A percentile compares a stretch with the other conserved stretches of the same genome.
Evolutionary conservation across 1,139 yeast species (phyloP).

Genomic region (Saccharomycopsis hybrid): DNA sequence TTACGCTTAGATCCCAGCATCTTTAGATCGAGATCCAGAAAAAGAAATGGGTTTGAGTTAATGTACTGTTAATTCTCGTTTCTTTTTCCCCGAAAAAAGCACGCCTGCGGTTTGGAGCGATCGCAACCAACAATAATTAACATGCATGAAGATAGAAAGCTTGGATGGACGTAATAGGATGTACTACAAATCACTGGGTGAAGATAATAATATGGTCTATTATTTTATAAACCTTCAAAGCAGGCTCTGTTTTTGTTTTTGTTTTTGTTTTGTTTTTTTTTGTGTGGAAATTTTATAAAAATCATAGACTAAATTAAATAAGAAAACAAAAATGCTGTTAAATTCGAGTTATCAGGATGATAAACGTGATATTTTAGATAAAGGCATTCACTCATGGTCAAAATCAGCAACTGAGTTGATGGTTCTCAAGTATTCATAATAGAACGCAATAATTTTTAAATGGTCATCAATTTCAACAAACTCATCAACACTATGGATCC

Average conservation of each 20-base stretch:
- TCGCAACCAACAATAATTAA: no score
- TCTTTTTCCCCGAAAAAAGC: not conserved
- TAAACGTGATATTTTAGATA: not conserved
- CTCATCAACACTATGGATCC: slow-evolving; percentile 57
- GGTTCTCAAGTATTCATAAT: slow-evolving; percentile 44
- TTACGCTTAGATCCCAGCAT: no score
- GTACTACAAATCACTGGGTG: no score
- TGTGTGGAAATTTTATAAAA: no score
- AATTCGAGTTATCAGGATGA: not conserved
- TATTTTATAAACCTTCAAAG: no score
- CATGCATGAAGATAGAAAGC: no score
- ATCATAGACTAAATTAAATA: not conserved
- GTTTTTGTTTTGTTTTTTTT: no score
- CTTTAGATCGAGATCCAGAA: no score
- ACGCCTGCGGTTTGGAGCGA: not conserved
- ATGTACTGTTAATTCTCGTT: not conserved
- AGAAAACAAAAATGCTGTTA: not conserved
- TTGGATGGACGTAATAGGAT: no score
- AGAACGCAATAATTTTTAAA: slow-evolving; percentile 51
- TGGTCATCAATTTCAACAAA: slow-evolving; percentile 46
- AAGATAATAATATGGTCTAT: no score
- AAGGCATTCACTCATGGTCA: slow-evolving; percentile 5
- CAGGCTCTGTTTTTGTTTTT: no score
- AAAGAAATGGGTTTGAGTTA: no score
- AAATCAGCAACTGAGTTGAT: slow-evolving; percentile 21